Evolutionary conservation across 2,329 filamentous ascomycete genomes (phyloP).

Genomic region (Aciculosporium take): DNA sequence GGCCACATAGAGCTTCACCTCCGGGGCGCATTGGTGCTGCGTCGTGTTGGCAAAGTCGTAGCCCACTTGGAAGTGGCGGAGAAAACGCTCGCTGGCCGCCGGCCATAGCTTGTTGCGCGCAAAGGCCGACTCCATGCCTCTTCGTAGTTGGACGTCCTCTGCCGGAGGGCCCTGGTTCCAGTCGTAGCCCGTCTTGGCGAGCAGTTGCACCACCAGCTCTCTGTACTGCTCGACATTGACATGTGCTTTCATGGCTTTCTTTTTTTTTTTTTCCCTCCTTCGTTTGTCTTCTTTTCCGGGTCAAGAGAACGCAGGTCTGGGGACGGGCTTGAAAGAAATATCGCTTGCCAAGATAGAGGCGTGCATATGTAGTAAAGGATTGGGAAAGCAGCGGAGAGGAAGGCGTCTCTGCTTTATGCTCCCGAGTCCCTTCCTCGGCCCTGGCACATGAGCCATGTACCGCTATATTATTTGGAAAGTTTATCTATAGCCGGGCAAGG

Average conservation of each 20-base stretch:
- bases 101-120: background rate
- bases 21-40: background rate
- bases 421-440: no score
- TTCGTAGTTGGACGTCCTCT: background rate
- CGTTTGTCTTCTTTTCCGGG: no score
- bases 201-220: background rate
- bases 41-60: background rate
- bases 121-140: background rate
- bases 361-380: no score
- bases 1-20: background rate
- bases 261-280: background rate
- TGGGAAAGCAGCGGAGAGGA: no score
- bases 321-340: no score
- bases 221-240: background rate
- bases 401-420: no score
- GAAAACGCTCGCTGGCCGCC: background rate
- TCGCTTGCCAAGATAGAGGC: no score
- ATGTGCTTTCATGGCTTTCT: background rate
- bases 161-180: background rate
- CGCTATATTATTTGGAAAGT: no score
- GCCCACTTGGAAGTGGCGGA: background rate
- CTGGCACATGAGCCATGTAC: no score
- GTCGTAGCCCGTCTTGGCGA: background rate
- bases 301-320: no score
- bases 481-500: no score